Evolutionary conservation across 176 grass and related monocot genomes (phyloP).

Genomic region (Hsuehochloa calcarea): DNA sequence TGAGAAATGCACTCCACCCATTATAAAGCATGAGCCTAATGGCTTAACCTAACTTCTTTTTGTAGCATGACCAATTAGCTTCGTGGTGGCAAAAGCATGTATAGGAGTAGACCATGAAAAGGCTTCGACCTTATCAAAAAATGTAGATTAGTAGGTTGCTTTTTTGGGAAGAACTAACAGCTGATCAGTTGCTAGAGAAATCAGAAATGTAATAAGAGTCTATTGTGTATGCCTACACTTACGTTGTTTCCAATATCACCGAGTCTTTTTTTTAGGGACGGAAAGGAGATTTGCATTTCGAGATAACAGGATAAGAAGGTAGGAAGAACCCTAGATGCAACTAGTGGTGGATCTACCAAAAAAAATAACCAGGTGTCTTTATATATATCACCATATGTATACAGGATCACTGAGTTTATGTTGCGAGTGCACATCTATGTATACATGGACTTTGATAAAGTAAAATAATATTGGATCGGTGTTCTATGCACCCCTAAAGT

Average conservation of each 20-base stretch:
- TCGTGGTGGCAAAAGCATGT: slow-evolving; percentile 17
- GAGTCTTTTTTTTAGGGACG: not conserved
- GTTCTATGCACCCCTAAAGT: too few relatives aligned
- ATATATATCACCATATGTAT: too few relatives aligned
- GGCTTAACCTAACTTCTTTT: not conserved
- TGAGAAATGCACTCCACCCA: not conserved
- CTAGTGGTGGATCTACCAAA: too few relatives aligned
- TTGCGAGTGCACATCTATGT: too few relatives aligned
- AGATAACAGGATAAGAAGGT: not conserved
- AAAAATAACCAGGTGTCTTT: too few relatives aligned
- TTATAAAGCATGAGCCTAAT: slow-evolving; percentile 5
- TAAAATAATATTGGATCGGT: too few relatives aligned
- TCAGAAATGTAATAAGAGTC: slow-evolving; percentile 9
- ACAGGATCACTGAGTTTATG: too few relatives aligned
- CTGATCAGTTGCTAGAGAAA: not conserved
- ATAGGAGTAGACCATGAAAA: slow-evolving; percentile 35
- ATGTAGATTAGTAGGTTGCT: slow-evolving; percentile 10
- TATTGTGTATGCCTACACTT: slow-evolving; percentile 26
- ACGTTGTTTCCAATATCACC: slow-evolving; percentile 16
- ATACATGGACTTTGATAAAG: too few relatives aligned
- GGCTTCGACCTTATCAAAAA: slow-evolving; percentile 41
- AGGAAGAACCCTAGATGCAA: not conserved
- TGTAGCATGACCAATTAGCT: not conserved
- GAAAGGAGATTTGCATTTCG: not conserved
- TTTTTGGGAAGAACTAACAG: slow-evolving; percentile 22